Percentiles rank a stretch among this genome's conserved stretches.
phyloP scores from a whole-genome alignment of 352 stramenopile genomes.

The Detonula confervacea region DNA sequence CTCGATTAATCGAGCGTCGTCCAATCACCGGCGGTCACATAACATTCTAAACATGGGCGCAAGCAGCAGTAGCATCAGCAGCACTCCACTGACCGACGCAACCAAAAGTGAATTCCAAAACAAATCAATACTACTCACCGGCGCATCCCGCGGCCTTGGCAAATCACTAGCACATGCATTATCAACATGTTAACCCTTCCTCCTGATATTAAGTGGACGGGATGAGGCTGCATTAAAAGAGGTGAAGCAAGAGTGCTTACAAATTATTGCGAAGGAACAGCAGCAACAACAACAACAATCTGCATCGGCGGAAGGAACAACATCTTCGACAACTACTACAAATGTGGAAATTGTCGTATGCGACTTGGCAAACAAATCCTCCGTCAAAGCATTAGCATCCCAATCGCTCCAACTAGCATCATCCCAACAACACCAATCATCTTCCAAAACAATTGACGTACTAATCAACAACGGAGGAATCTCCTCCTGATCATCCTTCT shows the following conservation, averaged over 20 bases:
- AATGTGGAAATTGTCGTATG: conserved; percentile 60
- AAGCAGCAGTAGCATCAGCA: conserved; percentile 13
- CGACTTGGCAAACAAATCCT: conserved; percentile 61
- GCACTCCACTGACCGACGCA: background rate
- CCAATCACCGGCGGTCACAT: background rate
- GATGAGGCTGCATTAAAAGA: conserved; percentile 48
- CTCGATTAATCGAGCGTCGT: background rate
- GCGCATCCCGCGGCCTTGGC: conserved; percentile 73
- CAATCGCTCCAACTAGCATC: conserved; percentile 35
- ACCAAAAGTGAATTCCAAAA: conserved; percentile 24
- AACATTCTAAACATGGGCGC: conserved; percentile 24
- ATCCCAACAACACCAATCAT: conserved; percentile 16
- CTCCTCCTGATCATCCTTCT: conserved; percentile 72
- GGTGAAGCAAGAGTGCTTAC: conserved; percentile 58
- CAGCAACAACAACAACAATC: conserved; percentile 8
- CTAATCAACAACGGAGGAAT: conserved; percentile 81
- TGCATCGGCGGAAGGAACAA: too few species aligned
- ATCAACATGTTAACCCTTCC: conserved; percentile 46
- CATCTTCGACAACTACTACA: conserved; percentile 4
- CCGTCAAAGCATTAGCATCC: conserved; percentile 51
- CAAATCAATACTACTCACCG: conserved; percentile 71
- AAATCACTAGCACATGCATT: conserved; percentile 60
- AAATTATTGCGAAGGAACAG: conserved; percentile 25
- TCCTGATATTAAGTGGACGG: conserved; percentile 61
- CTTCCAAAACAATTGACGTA: conserved; percentile 57